A percentile compares a stretch with the other conserved stretches of the same genome.
Conservation (phyloP, 176 grass and related monocot genomes). For the Guadua angustifolia region DNA sequence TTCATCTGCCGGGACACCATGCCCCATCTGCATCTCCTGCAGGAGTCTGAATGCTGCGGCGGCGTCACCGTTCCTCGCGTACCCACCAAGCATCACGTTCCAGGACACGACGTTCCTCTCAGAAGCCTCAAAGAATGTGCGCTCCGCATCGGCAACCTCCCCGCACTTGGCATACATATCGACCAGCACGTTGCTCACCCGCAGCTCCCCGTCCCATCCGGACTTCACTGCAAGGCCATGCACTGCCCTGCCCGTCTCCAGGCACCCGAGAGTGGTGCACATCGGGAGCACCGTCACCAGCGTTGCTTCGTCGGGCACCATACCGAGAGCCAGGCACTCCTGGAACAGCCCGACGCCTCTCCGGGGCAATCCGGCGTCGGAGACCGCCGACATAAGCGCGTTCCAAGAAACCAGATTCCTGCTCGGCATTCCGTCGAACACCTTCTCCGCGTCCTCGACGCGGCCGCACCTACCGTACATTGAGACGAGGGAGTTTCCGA, state of each 20-base stretch:
- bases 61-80: conserved; percentile 51
- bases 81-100: conserved; percentile 62
- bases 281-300: conserved; percentile 62
- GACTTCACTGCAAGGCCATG: conserved; percentile 60
- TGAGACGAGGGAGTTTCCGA: conserved; percentile 53
- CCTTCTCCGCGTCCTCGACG: conserved; percentile 42
- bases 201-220: conserved; percentile 37
- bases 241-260: conserved; percentile 39
- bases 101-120: conserved; percentile 60
- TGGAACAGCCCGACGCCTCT: conserved; percentile 52
- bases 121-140: conserved; percentile 15
- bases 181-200: conserved; percentile 60
- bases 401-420: conserved; percentile 80
- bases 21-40: conserved; percentile 47
- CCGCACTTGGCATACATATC: conserved; percentile 68
- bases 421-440: conserved; percentile 49
- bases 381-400: conserved; percentile 59
- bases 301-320: conserved; percentile 58
- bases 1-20: conserved; percentile 44
- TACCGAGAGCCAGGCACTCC: conserved; percentile 34
- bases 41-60: conserved; percentile 46
- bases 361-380: conserved; percentile 39
- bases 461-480: conserved; percentile 65
- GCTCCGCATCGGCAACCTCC: conserved; percentile 46
- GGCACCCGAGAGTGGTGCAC: conserved; percentile 46